Evolutionary conservation across 208 protist species (phyloP), one percentile per base, ranked within the genome.

Genomic region (Wallacemonas sp.): DNA sequence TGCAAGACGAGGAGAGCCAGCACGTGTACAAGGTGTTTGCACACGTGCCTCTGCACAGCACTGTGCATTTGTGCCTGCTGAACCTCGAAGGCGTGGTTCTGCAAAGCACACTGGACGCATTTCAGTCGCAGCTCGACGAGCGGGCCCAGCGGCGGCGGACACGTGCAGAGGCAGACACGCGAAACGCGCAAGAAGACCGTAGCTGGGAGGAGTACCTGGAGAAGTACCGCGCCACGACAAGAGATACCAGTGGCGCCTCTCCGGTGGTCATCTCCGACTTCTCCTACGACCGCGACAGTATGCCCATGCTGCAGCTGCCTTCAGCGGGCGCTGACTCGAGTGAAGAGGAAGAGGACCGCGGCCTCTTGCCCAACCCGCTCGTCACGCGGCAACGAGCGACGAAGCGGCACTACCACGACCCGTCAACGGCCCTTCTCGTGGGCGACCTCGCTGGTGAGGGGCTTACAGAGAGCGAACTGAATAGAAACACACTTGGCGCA

Each of bases 1-100:
- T 75, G 60, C 90, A 93, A 68, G 74, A 72, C 49, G 85, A 89
- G 66, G 78, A 84, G 46, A 86, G 76, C 22, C 72, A 77, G 26
- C 75, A 64, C 62, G 82, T 82, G 55, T 91, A 90, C 80, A 93
- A 90, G 69, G 82, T 82, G 17, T 92, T 93, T 45, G 72, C 86
- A 2, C 82, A 91, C 72, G 75, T 95, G 12, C 90, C 90, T 0
- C 62, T 95, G 38, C 85, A 93, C 63, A 83, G 79, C 60, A 87
- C 75, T n/a, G 67, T 93, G 22, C 77, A 89, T 38, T 64, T 93
- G 24, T 95, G 89, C 62, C 47, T 92, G 22, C 59, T 95, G 21
- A 82, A 95, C 74, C 62, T 95, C 24, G 44, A 66, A 3, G 72
- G 70, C 46, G 53, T 84, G 33, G 81, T 95, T 46, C 73, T 82